phyloP scores from a whole-genome alignment of 1,139 yeast species.

The Saccharomyces uvarum region DNA sequence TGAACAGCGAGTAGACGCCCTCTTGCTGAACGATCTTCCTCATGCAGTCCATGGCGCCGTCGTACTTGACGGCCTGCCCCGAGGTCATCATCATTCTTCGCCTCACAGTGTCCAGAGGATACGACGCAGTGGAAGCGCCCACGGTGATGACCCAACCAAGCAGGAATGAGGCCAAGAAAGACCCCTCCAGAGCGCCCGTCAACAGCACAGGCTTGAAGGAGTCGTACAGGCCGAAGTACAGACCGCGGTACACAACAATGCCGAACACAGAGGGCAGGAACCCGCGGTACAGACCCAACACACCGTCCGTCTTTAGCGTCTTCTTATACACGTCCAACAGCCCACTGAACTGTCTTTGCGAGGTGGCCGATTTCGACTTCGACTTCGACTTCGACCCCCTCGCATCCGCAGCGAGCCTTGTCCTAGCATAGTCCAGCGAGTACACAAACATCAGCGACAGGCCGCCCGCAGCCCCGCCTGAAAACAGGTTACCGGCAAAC shows the following conservation, averaged over 20 bases:
- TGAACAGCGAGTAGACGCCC: constrained; percentile 66
- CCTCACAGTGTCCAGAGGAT: constrained; percentile 77
- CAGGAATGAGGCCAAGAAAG: constrained; percentile 65
- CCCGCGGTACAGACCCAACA: constrained; percentile 79
- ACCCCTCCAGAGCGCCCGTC: constrained; percentile 64
- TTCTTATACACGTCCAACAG: constrained; percentile 69
- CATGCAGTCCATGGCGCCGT: constrained; percentile 70
- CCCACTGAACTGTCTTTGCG: constrained; percentile 75
- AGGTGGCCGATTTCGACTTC: constrained; percentile 36
- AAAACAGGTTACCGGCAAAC: constrained; percentile 75
- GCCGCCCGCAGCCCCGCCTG: constrained; percentile 83
- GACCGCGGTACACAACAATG: constrained; percentile 76
- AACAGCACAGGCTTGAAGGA: constrained; percentile 69
- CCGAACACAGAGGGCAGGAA: constrained; percentile 78
- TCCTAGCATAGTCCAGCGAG: constrained; percentile 78
- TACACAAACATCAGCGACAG: constrained; percentile 66
- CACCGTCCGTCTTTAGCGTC: constrained; percentile 68
- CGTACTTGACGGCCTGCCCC: constrained; percentile 71
- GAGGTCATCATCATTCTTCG: constrained; percentile 88
- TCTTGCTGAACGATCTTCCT: constrained; percentile 62
- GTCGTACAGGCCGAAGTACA: constrained; percentile 75
- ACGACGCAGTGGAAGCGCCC: constrained; percentile 72
- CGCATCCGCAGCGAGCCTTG: constrained; percentile 79
- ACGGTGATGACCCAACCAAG: constrained; percentile 77
- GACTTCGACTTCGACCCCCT: constrained; percentile 34